These are phyloP conservation scores for Eremothecium cymbalariae DNA, from an alignment of 1,139 yeast species.

Conservation along the genomic window DNA sequence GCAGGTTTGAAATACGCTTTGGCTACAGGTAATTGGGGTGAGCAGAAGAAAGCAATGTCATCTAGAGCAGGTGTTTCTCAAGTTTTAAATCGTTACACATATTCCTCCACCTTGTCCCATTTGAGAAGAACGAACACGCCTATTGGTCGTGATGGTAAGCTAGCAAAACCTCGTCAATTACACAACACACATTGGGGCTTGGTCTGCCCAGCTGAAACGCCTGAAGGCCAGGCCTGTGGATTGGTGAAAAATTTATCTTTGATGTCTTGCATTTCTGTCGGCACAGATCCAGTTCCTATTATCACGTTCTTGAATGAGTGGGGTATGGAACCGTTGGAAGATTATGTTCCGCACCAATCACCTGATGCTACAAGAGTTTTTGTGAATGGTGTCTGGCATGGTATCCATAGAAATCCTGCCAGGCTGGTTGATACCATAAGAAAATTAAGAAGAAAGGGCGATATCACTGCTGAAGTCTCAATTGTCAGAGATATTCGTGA, in stretches of 20 bases:
- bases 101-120: conserved; percentile 94
- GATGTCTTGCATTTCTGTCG: conserved; percentile 97
- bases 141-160: conserved; percentile 96
- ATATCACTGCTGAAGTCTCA: conserved; percentile 91
- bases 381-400: conserved; percentile 99
- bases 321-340: conserved; percentile 98
- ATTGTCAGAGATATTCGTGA: conserved; percentile 95
- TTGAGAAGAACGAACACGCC: conserved; percentile 98
- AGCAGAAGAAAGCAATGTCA: conserved; percentile 98
- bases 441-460: conserved; percentile 89
- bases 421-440: conserved; percentile 85
- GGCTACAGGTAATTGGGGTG: conserved; percentile 99
- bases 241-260: conserved; percentile 89
- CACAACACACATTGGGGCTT: conserved; percentile 99
- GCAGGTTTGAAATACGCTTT: conserved; percentile 95
- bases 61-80: conserved; percentile 99
- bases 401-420: conserved; percentile 95
- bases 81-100: conserved; percentile 94
- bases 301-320: conserved; percentile 91
- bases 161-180: conserved; percentile 96
- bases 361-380: conserved; percentile 92
- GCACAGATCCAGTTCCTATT: conserved; percentile 94
- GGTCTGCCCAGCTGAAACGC: conserved; percentile 99
- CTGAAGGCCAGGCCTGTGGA: conserved; percentile 99
- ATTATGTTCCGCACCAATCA: conserved; percentile 86